These are phyloP conservation scores for Stephania cephalantha DNA, from an alignment of 164 flowering plant genomes.

Conservation along the genomic window DNA sequence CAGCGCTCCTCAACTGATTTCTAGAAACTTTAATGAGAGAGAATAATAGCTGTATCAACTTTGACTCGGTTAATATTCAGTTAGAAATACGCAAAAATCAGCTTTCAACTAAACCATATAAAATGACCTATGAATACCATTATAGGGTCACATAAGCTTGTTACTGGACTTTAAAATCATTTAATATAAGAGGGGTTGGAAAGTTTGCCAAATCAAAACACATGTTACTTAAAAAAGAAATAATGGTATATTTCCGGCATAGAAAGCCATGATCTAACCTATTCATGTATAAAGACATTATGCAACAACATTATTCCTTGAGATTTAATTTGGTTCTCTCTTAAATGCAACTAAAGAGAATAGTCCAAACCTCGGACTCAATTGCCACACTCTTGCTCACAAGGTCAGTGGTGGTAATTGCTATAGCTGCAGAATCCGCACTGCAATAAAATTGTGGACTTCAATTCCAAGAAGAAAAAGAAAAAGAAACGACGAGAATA, in stretches of 20 bases:
- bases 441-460: conserved; percentile 33
- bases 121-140: too few species aligned
- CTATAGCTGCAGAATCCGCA: conserved; percentile 91
- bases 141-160: too few species aligned
- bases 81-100: too few species aligned
- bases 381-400: conserved; percentile 96
- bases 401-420: conserved; percentile 95
- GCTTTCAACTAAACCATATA: too few species aligned
- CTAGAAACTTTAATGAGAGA: too few species aligned
- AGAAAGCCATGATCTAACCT: background rate
- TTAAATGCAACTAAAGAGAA: background rate
- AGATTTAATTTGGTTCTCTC: background rate
- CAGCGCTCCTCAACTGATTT: too few species aligned
- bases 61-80: too few species aligned
- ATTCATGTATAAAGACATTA: background rate
- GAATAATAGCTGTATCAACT: too few species aligned
- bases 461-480: background rate
- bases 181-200: background rate
- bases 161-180: too few species aligned
- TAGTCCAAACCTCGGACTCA: conserved; percentile 51
- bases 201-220: background rate
- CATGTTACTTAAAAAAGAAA: background rate
- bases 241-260: background rate
- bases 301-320: background rate
- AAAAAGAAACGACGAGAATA: background rate